A percentile compares a stretch with the other conserved stretches of the same genome.
phyloP scores from a whole-genome alignment of 805 yeast genomes.

The Candida boleticola region DNA sequence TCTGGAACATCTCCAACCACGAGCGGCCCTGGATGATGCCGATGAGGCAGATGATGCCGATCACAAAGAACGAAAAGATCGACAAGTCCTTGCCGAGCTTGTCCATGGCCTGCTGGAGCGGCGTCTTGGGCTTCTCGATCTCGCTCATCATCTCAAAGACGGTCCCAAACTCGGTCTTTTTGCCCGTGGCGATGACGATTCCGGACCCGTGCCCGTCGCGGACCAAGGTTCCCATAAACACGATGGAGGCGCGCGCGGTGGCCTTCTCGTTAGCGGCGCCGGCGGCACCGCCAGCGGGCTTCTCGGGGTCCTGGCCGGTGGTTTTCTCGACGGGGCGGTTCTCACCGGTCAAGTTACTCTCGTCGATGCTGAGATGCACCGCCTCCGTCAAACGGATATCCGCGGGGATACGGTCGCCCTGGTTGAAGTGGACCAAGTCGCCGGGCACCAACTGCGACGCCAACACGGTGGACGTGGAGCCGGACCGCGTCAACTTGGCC shows the following conservation, averaged over 20 bases:
- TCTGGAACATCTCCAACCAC: constrained; percentile 98
- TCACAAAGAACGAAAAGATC: constrained; percentile 76
- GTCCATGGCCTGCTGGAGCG: constrained; percentile 94
- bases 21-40: constrained; percentile 91
- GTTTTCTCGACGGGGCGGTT: constrained; percentile 79
- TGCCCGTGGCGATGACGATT: constrained; percentile 86
- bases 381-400: constrained; percentile 81
- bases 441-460: constrained; percentile 94
- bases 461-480: constrained; percentile 72
- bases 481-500: constrained; percentile 85
- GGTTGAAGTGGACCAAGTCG: constrained; percentile 82
- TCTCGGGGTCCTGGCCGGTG: background rate
- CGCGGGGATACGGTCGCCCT: constrained; percentile 97
- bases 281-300: background rate
- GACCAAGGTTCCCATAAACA: constrained; percentile 96
- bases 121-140: constrained; percentile 97
- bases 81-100: constrained; percentile 90
- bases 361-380: constrained; percentile 82
- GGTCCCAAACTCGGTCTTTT: constrained; percentile 87
- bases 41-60: constrained; percentile 86
- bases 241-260: constrained; percentile 60
- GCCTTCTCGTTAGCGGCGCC: background rate
- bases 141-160: constrained; percentile 94
- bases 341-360: constrained; percentile 94
- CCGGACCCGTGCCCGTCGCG: constrained; percentile 96